A percentile compares a stretch with the other conserved stretches of the same genome.
Evolutionary conservation across 2,329 filamentous ascomycete species (phyloP).

Genomic region (Clonostachys byssicola): DNA sequence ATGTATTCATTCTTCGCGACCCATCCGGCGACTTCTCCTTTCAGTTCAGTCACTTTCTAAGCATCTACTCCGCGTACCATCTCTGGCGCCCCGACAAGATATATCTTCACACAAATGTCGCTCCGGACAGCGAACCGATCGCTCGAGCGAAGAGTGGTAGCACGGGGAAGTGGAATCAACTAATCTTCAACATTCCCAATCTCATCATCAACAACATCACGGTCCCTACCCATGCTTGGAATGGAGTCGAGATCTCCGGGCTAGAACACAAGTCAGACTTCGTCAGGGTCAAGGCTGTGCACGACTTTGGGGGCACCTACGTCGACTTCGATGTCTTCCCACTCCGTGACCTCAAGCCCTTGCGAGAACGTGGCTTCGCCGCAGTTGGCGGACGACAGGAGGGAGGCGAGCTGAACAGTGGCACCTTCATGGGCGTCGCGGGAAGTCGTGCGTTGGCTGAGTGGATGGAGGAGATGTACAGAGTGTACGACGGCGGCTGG

Average conservation of each 20-base stretch:
- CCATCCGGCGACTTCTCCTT: slow-evolving; percentile 9
- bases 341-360: slow-evolving; percentile 5
- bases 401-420: slow-evolving; percentile 11
- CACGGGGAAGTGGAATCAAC: slow-evolving; percentile 12
- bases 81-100: slow-evolving; percentile 13
- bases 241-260: slow-evolving; percentile 6
- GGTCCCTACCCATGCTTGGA: slow-evolving; percentile 5
- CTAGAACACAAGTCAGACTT: slow-evolving; percentile 13
- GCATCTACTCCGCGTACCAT: slow-evolving; percentile 11
- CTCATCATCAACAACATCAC: slow-evolving; percentile 23
- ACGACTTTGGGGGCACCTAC: slow-evolving; percentile 12
- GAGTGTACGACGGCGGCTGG: slow-evolving; percentile 17
- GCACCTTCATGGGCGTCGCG: slow-evolving; percentile 13
- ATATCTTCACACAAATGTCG: slow-evolving; percentile 18
- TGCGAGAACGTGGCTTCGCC: slow-evolving; percentile 8
- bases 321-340: slow-evolving; percentile 12
- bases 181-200: slow-evolving; percentile 12
- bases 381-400: slow-evolving; percentile 9
- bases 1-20: slow-evolving; percentile 13
- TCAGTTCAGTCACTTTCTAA: slow-evolving; percentile 15
- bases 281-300: slow-evolving; percentile 10
- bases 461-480: slow-evolving; percentile 15
- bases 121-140: slow-evolving; percentile 22
- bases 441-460: slow-evolving; percentile 7
- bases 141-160: slow-evolving; percentile 3